Evolutionary conservation across 2,329 filamentous ascomycete genomes (phyloP), one percentile per base, ranked within the genome.

Genomic region (Thelonectria blattea): DNA sequence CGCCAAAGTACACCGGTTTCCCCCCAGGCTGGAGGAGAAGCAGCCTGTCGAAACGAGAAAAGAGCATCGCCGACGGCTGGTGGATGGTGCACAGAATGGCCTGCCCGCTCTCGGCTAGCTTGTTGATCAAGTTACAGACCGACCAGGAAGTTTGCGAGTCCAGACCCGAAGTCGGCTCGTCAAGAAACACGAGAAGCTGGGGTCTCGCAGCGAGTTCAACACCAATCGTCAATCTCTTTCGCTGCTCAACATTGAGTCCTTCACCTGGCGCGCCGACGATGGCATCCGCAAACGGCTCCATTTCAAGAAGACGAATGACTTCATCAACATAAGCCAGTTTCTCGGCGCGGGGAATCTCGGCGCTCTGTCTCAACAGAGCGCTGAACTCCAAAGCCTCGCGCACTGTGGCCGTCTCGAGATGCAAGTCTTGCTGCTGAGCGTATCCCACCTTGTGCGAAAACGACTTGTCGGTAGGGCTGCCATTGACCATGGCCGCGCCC

Each of bases 371-470:
- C 9, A 80, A 72, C 24, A 78, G 68, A 6, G 78, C 77, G 18
- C 72, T 75, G 53, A 79, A 79, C 2, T 67, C 62, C 4, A 79
- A 64, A 1, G 74, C 74, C 58, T 78, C 76, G 8, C 72, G 70
- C 1, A 79, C 73, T 2, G 88, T 91, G 1, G 62, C 58, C 0
- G 69, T 71, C 10, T 60, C 53, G 1, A 70, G 59, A 58, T 72
- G 70, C 2, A 72, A 78, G 79, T 91, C 88, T 67, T 89, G 62
- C 70, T 91, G 88, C 68, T 90, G 87, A 27, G 88, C 88, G 65
- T 90, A 90, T 47, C 88, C 88, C 1, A 87, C 89, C 74, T 88
- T 88, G 20, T 88, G 84, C 69, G 90, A 87, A 79, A 90, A 90
- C 3, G 85, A 87, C 11, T 80, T 80, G 62, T 90, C 87, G 39